These are phyloP conservation scores for Trametes meyenii DNA, from an alignment of 768 basidiomycete genomes.

Conservation along the genomic window DNA sequence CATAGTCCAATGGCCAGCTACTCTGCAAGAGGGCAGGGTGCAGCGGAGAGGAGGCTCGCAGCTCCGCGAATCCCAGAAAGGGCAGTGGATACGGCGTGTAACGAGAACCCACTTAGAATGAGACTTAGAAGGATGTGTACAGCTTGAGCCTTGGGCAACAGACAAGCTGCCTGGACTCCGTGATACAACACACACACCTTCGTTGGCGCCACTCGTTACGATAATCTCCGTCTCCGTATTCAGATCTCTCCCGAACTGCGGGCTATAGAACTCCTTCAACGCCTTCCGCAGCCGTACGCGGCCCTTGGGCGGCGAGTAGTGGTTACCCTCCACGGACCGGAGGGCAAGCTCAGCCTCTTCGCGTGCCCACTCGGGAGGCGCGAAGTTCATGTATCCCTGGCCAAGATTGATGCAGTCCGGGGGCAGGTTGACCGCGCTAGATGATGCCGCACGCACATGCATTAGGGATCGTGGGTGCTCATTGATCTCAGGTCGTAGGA, in stretches of 20 bases:
- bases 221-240: slow-evolving; percentile 87
- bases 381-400: slow-evolving; percentile 88
- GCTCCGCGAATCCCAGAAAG: no score
- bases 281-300: slow-evolving; percentile 85
- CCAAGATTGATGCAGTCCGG: slow-evolving; percentile 93
- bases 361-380: slow-evolving; percentile 78
- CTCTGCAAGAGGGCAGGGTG: no score
- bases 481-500: not conserved
- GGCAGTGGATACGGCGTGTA: no score
- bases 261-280: slow-evolving; percentile 79
- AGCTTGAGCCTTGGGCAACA: no score
- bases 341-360: slow-evolving; percentile 74
- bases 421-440: slow-evolving; percentile 84
- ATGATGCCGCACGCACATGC: slow-evolving; percentile 2
- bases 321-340: slow-evolving; percentile 62
- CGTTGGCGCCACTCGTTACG: slow-evolving; percentile 95
- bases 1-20: no score
- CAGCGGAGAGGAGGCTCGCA: no score
- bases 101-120: no score
- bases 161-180: not conserved
- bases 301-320: slow-evolving; percentile 92
- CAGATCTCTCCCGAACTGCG: slow-evolving; percentile 67
- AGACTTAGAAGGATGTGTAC: no score
- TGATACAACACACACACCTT: slow-evolving; percentile 54
- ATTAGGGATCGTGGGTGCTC: not conserved